These are phyloP conservation scores for Dysphania ambrosioides DNA, from an alignment of 148 eudicot genomes.

Conservation along the genomic window DNA sequence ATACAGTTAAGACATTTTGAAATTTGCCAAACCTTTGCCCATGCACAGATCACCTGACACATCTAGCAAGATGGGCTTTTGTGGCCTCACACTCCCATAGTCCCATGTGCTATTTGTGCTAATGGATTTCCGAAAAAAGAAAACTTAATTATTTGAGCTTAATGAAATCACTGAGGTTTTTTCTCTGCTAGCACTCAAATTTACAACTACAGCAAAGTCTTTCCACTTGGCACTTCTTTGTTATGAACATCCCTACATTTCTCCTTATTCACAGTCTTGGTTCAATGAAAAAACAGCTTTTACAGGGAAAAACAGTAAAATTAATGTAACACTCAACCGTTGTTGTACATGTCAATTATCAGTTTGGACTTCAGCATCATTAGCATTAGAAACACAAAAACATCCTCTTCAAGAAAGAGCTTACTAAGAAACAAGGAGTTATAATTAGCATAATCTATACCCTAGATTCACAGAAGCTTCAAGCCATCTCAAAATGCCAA, in stretches of 20 bases:
- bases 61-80: too few species aligned
- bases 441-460: not conserved
- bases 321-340: not conserved
- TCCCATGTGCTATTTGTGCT: too few species aligned
- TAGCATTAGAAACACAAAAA: not conserved
- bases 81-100: too few species aligned
- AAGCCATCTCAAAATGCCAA: conserved; percentile 4
- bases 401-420: not conserved
- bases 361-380: not conserved
- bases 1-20: not conserved
- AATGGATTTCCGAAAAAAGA: too few species aligned
- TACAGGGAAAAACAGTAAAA: not conserved
- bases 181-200: too few species aligned
- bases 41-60: too few species aligned
- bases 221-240: too few species aligned
- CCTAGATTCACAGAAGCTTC: not conserved
- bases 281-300: not conserved
- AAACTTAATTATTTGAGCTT: too few species aligned
- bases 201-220: too few species aligned
- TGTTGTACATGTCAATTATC: not conserved
- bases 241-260: not conserved
- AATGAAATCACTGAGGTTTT: too few species aligned
- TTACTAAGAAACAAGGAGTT: not conserved
- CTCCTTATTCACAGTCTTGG: not conserved
- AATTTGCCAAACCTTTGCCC: not conserved